phyloP scores from a whole-genome alignment of 2,329 filamentous ascomycete genomes.

The Talaromyces sp. region DNA sequence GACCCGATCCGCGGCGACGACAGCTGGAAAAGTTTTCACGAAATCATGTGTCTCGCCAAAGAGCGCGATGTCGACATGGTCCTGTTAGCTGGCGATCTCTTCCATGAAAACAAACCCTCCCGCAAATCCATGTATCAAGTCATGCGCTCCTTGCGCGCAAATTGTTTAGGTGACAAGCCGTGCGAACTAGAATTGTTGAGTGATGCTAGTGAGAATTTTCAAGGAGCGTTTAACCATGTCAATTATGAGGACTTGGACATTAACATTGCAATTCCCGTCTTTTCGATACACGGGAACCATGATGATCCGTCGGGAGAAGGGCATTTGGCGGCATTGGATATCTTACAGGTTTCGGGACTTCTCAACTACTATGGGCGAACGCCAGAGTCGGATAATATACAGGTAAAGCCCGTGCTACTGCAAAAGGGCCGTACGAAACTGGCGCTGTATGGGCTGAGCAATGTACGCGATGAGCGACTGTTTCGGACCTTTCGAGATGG shows the following conservation, averaged over 20 bases:
- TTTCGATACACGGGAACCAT: constrained; percentile 97
- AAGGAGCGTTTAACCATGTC: constrained; percentile 84
- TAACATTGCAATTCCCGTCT: constrained; percentile 94
- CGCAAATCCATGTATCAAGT: constrained; percentile 96
- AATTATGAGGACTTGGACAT: constrained; percentile 98
- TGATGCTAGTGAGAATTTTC: constrained; percentile 86
- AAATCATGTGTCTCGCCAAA: constrained; percentile 85
- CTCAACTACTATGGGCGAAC: constrained; percentile 95
- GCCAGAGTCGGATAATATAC: constrained; percentile 87
- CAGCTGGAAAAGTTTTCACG: constrained; percentile 94
- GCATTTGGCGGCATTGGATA: constrained; percentile 82
- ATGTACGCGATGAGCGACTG: constrained; percentile 90
- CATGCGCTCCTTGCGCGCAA: constrained; percentile 88
- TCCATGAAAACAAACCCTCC: constrained; percentile 97
- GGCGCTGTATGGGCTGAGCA: constrained; percentile 89
- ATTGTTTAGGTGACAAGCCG: constrained; percentile 91
- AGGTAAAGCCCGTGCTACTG: constrained; percentile 83
- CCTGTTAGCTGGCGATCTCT: constrained; percentile 86
- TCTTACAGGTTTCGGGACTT: constrained; percentile 84
- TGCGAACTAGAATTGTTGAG: constrained; percentile 93
- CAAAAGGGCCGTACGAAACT: constrained; percentile 93
- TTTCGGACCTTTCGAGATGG: constrained; percentile 90
- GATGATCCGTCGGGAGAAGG: constrained; percentile 97
- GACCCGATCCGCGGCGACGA: constrained; percentile 94
- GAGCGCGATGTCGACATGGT: constrained; percentile 94